Evolutionary conservation across 768 basidiomycete genomes (phyloP).

Genomic region (Termitomyces heimii): DNA sequence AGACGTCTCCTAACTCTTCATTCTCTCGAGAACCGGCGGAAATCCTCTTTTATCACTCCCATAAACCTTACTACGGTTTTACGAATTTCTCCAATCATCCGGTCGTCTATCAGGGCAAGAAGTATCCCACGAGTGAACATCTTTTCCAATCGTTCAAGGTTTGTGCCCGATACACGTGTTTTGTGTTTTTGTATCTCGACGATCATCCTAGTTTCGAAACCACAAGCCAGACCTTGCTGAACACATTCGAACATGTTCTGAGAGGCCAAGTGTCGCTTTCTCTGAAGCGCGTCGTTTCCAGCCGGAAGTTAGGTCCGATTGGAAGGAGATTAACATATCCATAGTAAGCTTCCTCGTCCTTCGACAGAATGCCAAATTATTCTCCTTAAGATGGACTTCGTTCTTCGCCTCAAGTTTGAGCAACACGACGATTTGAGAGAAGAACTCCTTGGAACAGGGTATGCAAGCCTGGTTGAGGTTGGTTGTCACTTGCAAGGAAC

Average conservation of each 20-base stretch:
- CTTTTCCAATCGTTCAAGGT: slow-evolving; percentile 75
- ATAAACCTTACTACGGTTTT: slow-evolving; percentile 61
- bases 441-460: slow-evolving; percentile 58
- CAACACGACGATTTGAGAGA: slow-evolving; percentile 58
- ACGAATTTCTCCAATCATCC: slow-evolving; percentile 70
- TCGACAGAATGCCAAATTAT: slow-evolving; percentile 15
- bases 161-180: slow-evolving; percentile 1
- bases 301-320: slow-evolving; percentile 56
- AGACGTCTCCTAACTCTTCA: slow-evolving; percentile 12
- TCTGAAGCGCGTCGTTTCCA: slow-evolving; percentile 63
- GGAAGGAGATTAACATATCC: slow-evolving; percentile 63
- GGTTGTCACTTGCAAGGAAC: not conserved
- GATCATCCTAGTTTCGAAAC: slow-evolving; percentile 45
- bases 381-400: slow-evolving; percentile 50
- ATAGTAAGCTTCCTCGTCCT: slow-evolving; percentile 32
- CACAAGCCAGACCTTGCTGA: slow-evolving; percentile 60
- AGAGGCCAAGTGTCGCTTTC: slow-evolving; percentile 57
- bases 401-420: slow-evolving; percentile 62
- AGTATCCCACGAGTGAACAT: slow-evolving; percentile 73
- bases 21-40: slow-evolving; percentile 23
- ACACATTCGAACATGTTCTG: slow-evolving; percentile 59
- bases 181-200: not conserved
- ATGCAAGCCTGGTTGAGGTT: slow-evolving; percentile 67
- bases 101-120: slow-evolving; percentile 54
- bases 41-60: slow-evolving; percentile 61